Evolutionary conservation across 2,329 filamentous ascomycete genomes (phyloP), one percentile per base, ranked within the genome.

Genomic region (Emmonsiellopsis sp.): DNA sequence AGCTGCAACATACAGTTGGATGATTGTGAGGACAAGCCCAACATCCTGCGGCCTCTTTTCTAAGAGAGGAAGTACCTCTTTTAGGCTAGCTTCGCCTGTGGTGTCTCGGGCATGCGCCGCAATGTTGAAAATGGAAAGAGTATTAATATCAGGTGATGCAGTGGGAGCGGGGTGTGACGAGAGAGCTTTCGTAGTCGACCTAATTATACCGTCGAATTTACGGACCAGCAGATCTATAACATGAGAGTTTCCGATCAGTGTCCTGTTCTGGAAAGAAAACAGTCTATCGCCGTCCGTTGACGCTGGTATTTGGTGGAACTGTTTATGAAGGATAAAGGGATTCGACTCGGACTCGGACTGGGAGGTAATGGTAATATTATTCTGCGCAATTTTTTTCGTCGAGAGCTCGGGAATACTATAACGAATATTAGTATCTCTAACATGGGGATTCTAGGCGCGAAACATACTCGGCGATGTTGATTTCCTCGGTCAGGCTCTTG

Each of bases 21-120:
- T 78, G 53, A 89, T 80, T 8, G 88, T 90, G 40, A 96, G 75
- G 27, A 88, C 73, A 2, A 96, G 76, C 1, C 91, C 92, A 21
- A 95, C 75, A 64, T 96, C 89, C 55, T 82, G 81, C 0, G 90
- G 88, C 33, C 88, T 78, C 63, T 83, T 85, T 61, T 88, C 84
- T 6, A 92, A 73, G 10, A 91, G 68, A 1, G 81, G 80, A 3
- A 88, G 70, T 31, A 94, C 80, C 37, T 81, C 76, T 64, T 85
- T 87, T 36, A 95, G 71, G 5, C 85, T 83, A 45, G 82, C 77
- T 61, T 85, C 86, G 44, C 83, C 85, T 8, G 77, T 77, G 58
- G 77, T 71, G 37, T 82, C 80, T 46, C 83, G 77, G 6, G 85
- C 80, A 60, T 85, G 80, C 10, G 89, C 89, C 39, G 90, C 88